Evolutionary conservation across 148 eudicot species (phyloP).

Genomic region (Rhododendron molle): DNA sequence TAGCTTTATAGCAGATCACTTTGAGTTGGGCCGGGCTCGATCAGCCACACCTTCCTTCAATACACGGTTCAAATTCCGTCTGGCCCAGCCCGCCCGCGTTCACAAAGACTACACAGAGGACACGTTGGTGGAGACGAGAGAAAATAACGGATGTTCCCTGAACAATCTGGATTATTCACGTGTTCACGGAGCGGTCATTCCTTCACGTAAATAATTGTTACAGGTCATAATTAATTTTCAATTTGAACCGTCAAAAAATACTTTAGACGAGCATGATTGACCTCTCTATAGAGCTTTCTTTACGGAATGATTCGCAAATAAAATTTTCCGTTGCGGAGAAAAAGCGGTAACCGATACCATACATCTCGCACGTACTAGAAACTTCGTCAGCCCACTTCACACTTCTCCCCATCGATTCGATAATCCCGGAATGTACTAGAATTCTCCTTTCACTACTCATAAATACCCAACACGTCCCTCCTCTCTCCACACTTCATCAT

Average conservation of each 20-base stretch:
- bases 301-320: too few species aligned
- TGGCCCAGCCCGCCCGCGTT: background rate
- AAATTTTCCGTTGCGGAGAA: too few species aligned
- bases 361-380: background rate
- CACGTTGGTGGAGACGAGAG: background rate
- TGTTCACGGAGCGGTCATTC: too few species aligned
- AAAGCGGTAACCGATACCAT: background rate
- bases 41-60: background rate
- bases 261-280: too few species aligned
- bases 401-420: background rate
- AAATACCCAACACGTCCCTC: background rate
- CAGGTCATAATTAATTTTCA: too few species aligned
- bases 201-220: too few species aligned
- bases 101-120: background rate
- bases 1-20: background rate
- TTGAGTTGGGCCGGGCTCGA: background rate
- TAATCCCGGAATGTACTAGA: background rate
- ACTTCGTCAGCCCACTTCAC: background rate
- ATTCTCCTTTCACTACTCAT: background rate
- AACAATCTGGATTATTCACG: too few species aligned
- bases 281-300: too few species aligned
- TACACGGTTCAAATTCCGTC: background rate
- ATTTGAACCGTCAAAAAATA: accelerated
- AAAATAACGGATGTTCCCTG: too few species aligned
- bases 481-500: background rate